Evolutionary conservation across 2,329 filamentous ascomycete genomes (phyloP), one percentile per base, ranked within the genome.

Genomic region (Fusarium fujikuroi): DNA sequence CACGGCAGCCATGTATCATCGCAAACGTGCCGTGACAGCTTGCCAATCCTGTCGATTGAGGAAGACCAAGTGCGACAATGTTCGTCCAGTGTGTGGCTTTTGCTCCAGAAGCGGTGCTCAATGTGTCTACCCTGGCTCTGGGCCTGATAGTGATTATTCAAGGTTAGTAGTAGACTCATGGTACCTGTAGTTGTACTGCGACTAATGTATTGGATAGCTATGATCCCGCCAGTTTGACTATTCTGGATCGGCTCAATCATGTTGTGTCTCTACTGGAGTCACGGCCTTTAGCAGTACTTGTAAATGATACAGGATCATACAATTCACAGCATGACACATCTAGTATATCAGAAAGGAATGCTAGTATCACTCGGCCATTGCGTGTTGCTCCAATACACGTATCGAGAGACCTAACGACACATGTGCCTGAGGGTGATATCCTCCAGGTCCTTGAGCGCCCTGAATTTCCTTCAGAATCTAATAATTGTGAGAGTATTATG

Each of bases 31-130:
- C 3, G 56, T 69, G 9, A 44, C 52, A 9, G 47, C 62, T 2
- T 73, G 66, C 23, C 59, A 73, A 32, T 70, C 63, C 21, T 74
- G 71, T 12, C 43, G 71, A 37, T 21, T 54, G 23, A 49, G 60
- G 0, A 67, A 73, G 44, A 60, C 60, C 11, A 64, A 65, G 21
- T 75, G 73, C 34, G 63, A 74, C 15, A 72, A 70, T 46, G 60
- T 44, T 12, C 44, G 65, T 1, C 69, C 69, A 15, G 50, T 57
- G 30, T 65, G 52, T 32, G 69, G 60, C 2, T 23, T 69, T 7
- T 56, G 66, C 9, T 60, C 65, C 0, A 47, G 36, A 8, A 56
- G n/a, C 21, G 52, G 36, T 5, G 52, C 54, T 28, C 30, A 50
- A 18, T 62, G 57, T 19, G 25, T 71, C 16, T 64, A 71, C 15